Evolutionary conservation across 345 rosid species (phyloP), one percentile per base, ranked within the genome.

Genomic region (Alliaria petiolata): DNA sequence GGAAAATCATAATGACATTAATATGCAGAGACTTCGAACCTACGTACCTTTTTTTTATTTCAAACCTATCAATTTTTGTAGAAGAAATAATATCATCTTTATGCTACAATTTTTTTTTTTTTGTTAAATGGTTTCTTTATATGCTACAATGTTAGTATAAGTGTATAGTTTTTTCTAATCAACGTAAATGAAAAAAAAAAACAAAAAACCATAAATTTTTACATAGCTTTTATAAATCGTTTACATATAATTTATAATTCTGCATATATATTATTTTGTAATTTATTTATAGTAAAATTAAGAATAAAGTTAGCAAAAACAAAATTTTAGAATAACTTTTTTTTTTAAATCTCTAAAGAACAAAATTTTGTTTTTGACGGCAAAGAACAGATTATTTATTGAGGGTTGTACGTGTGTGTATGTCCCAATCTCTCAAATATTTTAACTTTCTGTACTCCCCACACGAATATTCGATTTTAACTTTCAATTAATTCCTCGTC

Each of bases 381-480:
- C 14, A 10, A 19, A 30, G 16, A 20, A 55, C 34, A 43, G 5
- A 33, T 55, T 9, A 47, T 33, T 46, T 25, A 69, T 43, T 44
- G 55, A 25, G 28, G 36, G 19, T 3, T 40, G 36, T 57, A 57
- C 73, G 65, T 49, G 55, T 39, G 7, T 43, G 7, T 39, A 28
- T 53, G 62, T 22, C n/a, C n/a, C 22, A 72, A 7, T 44, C 49
- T 53, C 40, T 71, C 55, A 63, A 63, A 15, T 16, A 63, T 34
- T 72, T 65, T n/a, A n/a, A 58, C 36, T n/a, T n/a, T 65, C 12
- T 14, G 6, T 49, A 57, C 65, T 53, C 70, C 42, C 45, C 61
- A 65, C 78, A 66, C 72, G 78, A 74, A 67, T 49, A 15, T 54
- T 34, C 36, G 38, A n/a, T 35, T 45, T 34, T 53, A 33, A 62